Evolutionary conservation across 225 moss, liverwort and hornwort genomes (phyloP), one percentile per base, ranked within the genome.

Genomic region (Straminergon stramineum): DNA sequence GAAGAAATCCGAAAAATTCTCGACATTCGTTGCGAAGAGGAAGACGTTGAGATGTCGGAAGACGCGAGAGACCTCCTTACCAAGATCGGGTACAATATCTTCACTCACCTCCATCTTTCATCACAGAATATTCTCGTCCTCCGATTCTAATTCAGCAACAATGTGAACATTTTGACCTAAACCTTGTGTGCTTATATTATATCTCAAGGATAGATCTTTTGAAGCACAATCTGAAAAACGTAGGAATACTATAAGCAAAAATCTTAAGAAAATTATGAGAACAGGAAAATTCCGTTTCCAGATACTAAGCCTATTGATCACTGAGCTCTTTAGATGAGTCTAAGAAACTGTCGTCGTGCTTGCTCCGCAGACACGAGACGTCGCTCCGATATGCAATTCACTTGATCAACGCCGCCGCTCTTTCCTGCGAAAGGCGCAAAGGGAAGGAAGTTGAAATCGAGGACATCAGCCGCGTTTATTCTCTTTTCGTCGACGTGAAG

Each of bases 21-120:
- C 30, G 96, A 97, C 83, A 97, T 97, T 43, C 95, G 97, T 52
- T 96, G 97, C 52, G 97, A 97, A 89, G 96, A 97, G 84, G 96
- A 97, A 85, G 97, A 97, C 58, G 97, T 96, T 8, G 96, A 97
- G 86, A 97, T 97, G 96, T 92, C 95, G 41, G 96, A 96, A 22
- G 96, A 97, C 58, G 94, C 92, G 31, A 92, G 91, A 83, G 94
- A 95, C 31, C 94, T 97, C 15, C 91, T 97, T 27, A 96, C 96
- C 32, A 97, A 97, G 85, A 97, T 97, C 81, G 95, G 96, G 94
- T 94, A 91, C 78, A 60, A 26, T 60, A 60, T 67, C 51, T 64
- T 78, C 34, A 57, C 35, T 43, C 27, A 48, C 30, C 31, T 62
- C 43, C 19, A 28, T 78, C 39, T 15, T 53, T 52, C 53, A 20